Percentiles rank a stretch among this genome's conserved stretches.
Evolutionary conservation across 805 yeast genomes (phyloP).

Genomic region (Candida maltosa): DNA sequence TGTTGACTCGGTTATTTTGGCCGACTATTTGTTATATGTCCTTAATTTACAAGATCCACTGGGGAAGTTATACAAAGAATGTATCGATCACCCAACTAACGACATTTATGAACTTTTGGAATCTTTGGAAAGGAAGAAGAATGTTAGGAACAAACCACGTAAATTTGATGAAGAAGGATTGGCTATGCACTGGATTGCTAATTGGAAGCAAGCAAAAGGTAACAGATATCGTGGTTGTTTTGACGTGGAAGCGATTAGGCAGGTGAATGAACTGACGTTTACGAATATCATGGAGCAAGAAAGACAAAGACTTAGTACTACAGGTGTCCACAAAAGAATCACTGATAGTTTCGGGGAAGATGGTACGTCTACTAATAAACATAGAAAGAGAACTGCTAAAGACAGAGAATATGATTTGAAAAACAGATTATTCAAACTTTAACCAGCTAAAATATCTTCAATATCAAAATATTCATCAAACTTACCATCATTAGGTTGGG

Average conservation of each 20-base stretch:
- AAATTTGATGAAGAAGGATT: constrained; percentile 53
- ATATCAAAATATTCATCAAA: constrained; percentile 10
- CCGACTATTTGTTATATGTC: constrained; percentile 76
- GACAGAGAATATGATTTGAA: constrained; percentile 40
- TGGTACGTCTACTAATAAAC: constrained; percentile 32
- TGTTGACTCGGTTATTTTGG: constrained; percentile 82
- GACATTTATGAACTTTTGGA: constrained; percentile 55
- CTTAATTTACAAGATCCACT: constrained; percentile 60
- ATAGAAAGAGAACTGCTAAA: constrained; percentile 40
- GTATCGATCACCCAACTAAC: constrained; percentile 65
- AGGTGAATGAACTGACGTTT: constrained; percentile 22
- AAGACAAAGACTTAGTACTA: constrained; percentile 21
- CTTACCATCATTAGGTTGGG: constrained; percentile 3
- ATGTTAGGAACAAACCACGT: constrained; percentile 31
- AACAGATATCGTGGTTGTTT: constrained; percentile 28
- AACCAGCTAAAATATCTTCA: constrained; percentile 7
- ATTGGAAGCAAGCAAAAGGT: constrained; percentile 56
- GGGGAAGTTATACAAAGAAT: constrained; percentile 44
- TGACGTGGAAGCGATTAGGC: constrained; percentile 32
- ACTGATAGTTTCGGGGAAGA: constrained; percentile 36
- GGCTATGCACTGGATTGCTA: constrained; percentile 61
- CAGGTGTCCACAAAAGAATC: constrained; percentile 27
- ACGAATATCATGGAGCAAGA: constrained; percentile 23
- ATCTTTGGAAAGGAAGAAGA: constrained; percentile 42
- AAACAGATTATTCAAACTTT: constrained; percentile 35